Conservation (phyloP, 306 rosid genomes). For the Fagus crenata region DNA sequence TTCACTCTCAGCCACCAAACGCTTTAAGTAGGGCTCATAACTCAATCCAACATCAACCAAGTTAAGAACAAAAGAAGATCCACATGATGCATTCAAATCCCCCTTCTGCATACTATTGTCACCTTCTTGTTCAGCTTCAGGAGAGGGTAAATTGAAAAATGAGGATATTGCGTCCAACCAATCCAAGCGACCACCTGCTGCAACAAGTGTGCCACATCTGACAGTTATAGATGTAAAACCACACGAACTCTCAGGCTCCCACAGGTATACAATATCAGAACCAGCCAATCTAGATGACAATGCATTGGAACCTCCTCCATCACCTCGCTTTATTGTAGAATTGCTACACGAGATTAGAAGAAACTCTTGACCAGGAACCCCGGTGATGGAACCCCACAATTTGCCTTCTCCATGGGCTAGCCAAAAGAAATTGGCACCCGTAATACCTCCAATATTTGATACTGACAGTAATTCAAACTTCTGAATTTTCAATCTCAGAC, state of each 20-base stretch:
- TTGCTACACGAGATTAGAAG: slow-evolving; percentile 74
- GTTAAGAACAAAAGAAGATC: slow-evolving; percentile 63
- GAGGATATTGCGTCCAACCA: slow-evolving; percentile 71
- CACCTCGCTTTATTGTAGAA: slow-evolving; percentile 78
- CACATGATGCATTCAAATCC: slow-evolving; percentile 37
- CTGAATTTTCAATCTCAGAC: slow-evolving; percentile 64
- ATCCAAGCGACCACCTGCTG: slow-evolving; percentile 90
- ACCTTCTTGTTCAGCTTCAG: slow-evolving; percentile 43
- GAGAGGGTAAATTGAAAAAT: slow-evolving; percentile 55
- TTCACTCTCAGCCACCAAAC: slow-evolving; percentile 40
- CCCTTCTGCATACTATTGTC: slow-evolving; percentile 37
- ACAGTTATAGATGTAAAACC: slow-evolving; percentile 63
- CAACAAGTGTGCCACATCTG: slow-evolving; percentile 80
- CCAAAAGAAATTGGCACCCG: slow-evolving; percentile 71
- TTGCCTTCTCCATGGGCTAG: slow-evolving; percentile 84
- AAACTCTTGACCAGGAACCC: slow-evolving; percentile 69
- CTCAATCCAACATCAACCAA: slow-evolving; percentile 84
- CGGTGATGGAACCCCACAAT: slow-evolving; percentile 66
- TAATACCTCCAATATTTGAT: slow-evolving; percentile 68
- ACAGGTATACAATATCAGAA: slow-evolving; percentile 66
- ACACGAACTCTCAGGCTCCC: slow-evolving; percentile 63
- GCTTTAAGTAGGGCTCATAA: slow-evolving; percentile 79
- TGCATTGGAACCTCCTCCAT: slow-evolving; percentile 92
- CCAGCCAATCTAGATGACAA: slow-evolving; percentile 81
- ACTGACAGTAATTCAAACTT: slow-evolving; percentile 70